Percentiles rank a stretch among this genome's conserved stretches.
Evolutionary conservation across 2,329 filamentous ascomycete species (phyloP).

Genomic region (Stachybotrys echinatus): DNA sequence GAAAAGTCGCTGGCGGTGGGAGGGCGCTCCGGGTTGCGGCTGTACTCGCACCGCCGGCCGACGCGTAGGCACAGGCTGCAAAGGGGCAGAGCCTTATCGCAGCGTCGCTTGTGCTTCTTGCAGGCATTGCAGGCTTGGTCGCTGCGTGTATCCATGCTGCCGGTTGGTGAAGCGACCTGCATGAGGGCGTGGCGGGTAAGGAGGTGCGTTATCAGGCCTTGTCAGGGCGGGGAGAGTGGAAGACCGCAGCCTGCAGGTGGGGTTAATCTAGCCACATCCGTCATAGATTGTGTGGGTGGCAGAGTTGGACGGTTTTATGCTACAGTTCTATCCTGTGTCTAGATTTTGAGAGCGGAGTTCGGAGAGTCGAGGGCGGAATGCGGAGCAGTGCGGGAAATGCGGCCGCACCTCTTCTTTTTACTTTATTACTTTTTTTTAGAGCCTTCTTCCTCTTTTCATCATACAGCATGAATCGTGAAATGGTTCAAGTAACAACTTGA

Average conservation of each 20-base stretch:
- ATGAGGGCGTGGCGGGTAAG: too few species aligned
- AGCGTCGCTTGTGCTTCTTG: conserved; percentile 43
- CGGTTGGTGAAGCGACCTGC: too few species aligned
- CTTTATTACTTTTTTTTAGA: too few species aligned
- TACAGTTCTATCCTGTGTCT: too few species aligned
- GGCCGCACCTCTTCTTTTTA: too few species aligned
- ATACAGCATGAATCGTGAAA: too few species aligned
- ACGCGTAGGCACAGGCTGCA: conserved; percentile 41
- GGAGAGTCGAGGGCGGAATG: background rate
- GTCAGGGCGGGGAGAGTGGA: background rate
- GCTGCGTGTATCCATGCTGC: background rate
- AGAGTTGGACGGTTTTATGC: too few species aligned
- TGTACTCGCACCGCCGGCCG: conserved; percentile 23
- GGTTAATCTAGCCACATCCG: background rate
- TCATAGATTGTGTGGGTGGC: too few species aligned
- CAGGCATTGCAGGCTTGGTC: background rate
- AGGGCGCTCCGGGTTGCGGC: background rate
- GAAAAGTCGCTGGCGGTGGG: background rate
- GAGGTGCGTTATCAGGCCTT: background rate
- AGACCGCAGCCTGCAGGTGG: background rate
- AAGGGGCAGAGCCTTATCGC: conserved; percentile 42
- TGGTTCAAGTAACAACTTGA: too few species aligned
- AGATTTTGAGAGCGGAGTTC: background rate
- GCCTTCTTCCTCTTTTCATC: too few species aligned
- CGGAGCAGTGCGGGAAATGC: background rate